phyloP scores from a whole-genome alignment of 2,329 filamentous ascomycete genomes.

The Cryphonectria japonica region DNA sequence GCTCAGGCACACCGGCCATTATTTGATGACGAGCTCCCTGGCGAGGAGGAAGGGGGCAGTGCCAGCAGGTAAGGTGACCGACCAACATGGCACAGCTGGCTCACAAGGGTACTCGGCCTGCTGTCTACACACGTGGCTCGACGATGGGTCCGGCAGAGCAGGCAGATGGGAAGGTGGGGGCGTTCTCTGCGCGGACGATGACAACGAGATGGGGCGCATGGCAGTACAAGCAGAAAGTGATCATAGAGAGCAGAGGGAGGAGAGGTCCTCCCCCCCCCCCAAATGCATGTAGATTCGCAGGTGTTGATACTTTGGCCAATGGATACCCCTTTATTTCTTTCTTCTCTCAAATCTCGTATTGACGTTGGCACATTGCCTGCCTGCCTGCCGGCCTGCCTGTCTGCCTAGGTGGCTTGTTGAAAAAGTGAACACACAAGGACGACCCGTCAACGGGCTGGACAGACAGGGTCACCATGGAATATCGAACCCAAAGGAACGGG shows the following conservation, averaged over 20 bases:
- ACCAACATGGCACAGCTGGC: not conserved
- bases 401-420: not conserved
- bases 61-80: conserved; percentile 2
- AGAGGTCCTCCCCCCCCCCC: not conserved
- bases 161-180: not conserved
- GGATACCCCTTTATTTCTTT: conserved; percentile 18
- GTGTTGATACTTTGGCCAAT: conserved; percentile 19
- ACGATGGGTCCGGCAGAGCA: conserved; percentile 6
- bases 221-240: not conserved
- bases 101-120: conserved; percentile 4
- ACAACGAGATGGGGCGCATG: not conserved
- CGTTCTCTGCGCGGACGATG: not conserved
- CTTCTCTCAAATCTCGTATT: not conserved
- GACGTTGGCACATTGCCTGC: not conserved
- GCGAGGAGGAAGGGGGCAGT: not conserved
- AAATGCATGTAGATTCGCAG: conserved; percentile 3
- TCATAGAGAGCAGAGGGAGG: conserved; percentile 13
- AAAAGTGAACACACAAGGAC: not conserved
- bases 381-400: not conserved
- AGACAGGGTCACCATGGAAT: not conserved
- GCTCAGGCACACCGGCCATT: not conserved
- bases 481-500: conserved; percentile 8
- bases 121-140: conserved; percentile 12
- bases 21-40: conserved; percentile 5
- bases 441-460: too few species aligned